Percentiles rank a stretch among this genome's conserved stretches.
Conservation (phyloP, 2,329 filamentous ascomycete genomes). For the Diaporthe nobilis region DNA sequence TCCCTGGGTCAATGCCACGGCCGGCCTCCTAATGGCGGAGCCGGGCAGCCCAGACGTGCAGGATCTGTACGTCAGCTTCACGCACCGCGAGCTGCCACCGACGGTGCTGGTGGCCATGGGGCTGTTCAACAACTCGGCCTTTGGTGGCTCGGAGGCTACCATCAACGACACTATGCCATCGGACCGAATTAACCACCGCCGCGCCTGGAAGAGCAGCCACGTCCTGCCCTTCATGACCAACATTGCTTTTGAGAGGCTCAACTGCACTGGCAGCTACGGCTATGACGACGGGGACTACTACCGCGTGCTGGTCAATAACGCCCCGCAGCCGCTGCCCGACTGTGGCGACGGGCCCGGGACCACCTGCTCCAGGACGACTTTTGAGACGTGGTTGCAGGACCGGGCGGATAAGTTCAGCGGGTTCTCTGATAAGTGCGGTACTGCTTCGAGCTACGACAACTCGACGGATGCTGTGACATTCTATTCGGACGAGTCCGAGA, state of each 20-base stretch:
- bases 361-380: constrained; percentile 57
- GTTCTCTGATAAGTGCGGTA: constrained; percentile 57
- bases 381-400: constrained; percentile 56
- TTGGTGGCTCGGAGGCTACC: constrained; percentile 61
- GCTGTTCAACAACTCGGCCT: constrained; percentile 77
- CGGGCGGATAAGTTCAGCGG: constrained; percentile 56
- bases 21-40: constrained; percentile 60
- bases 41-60: constrained; percentile 54
- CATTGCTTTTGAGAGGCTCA: constrained; percentile 75
- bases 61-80: constrained; percentile 78
- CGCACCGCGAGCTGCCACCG: constrained; percentile 77
- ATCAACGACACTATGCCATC: constrained; percentile 77
- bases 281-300: constrained; percentile 66
- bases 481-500: constrained; percentile 49
- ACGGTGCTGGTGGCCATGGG: constrained; percentile 77
- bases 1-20: constrained; percentile 76
- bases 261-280: constrained; percentile 70
- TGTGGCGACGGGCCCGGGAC: constrained; percentile 61
- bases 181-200: constrained; percentile 72
- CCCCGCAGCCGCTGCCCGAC: constrained; percentile 57
- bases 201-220: constrained; percentile 74
- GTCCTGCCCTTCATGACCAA: constrained; percentile 77
- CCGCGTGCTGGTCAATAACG: constrained; percentile 60
- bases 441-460: constrained; percentile 49
- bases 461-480: constrained; percentile 54